These are phyloP conservation scores for Entomortierella chlamydospora DNA, from an alignment of 192 early-diverging fungal species.

Conservation along the genomic window DNA sequence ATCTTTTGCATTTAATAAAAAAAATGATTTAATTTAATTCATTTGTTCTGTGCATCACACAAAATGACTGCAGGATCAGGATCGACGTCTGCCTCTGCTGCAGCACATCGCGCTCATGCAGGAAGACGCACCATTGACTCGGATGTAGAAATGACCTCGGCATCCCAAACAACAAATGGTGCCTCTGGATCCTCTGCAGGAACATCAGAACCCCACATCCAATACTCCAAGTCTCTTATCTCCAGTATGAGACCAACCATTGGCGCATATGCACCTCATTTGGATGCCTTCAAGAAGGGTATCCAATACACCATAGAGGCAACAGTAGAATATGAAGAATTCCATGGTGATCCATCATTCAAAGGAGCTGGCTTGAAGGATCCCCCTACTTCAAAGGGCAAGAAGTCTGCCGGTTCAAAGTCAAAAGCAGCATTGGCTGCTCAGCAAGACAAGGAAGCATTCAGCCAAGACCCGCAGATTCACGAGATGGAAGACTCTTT, in stretches of 20 bases:
- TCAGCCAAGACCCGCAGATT: constrained; percentile 33
- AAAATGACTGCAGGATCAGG: constrained; percentile 30
- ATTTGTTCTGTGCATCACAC: not conserved
- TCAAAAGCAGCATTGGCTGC: constrained; percentile 28
- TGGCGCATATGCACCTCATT: constrained; percentile 15
- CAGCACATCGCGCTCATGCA: not conserved
- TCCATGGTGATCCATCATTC: constrained; percentile 5
- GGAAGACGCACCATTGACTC: not conserved
- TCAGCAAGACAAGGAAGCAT: constrained; percentile 25
- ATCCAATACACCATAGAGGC: constrained; percentile 33
- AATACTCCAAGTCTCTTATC: constrained; percentile 20
- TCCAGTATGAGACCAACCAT: constrained; percentile 17
- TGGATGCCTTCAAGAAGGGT: constrained; percentile 28
- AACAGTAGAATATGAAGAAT: constrained; percentile 44
- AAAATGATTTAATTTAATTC: no score
- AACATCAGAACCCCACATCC: not conserved
- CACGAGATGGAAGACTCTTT: constrained; percentile 44
- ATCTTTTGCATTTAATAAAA: no score
- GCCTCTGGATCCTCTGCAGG: not conserved
- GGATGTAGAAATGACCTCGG: not conserved
- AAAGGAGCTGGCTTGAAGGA: constrained; percentile 32
- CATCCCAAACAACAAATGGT: constrained; percentile 6
- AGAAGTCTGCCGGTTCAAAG: constrained; percentile 5
- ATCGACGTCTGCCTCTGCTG: constrained; percentile 12
- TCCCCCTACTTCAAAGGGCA: not conserved